Conservation (phyloP, 1,284 basidiomycete genomes). For the Hemileia vastatrix region DNA sequence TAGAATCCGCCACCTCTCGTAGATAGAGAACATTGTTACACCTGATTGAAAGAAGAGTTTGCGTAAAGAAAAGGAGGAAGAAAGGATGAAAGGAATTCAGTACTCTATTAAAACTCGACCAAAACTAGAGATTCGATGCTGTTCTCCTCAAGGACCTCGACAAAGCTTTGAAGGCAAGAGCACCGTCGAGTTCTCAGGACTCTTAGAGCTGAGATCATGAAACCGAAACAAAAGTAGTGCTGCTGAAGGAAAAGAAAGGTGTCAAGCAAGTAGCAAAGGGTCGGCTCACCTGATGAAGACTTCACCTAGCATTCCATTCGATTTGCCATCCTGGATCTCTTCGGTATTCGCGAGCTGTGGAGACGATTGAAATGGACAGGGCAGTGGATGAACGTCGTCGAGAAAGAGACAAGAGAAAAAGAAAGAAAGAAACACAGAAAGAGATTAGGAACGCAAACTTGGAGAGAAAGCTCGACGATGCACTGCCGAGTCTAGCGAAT, state of each 20-base stretch:
- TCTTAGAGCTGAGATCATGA: not conserved
- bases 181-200: not conserved
- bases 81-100: too few species aligned
- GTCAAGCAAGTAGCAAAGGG: too few species aligned
- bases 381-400: not conserved
- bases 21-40: too few species aligned
- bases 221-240: not conserved
- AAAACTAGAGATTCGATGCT: too few species aligned
- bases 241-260: not conserved
- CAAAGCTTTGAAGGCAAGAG: not conserved
- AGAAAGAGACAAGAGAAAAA: slow-evolving; percentile 1
- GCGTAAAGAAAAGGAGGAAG: too few species aligned
- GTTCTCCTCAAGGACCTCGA: not conserved
- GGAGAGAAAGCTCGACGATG: too few species aligned
- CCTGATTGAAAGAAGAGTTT: too few species aligned
- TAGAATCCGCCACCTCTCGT: too few species aligned
- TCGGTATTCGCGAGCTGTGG: slow-evolving; percentile 40
- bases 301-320: slow-evolving; percentile 42
- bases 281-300: slow-evolving; percentile 38
- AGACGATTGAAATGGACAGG: not conserved
- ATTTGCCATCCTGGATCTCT: slow-evolving; percentile 42
- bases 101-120: too few species aligned
- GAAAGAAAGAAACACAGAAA: not conserved
- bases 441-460: not conserved
- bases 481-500: too few species aligned